A percentile compares a stretch with the other conserved stretches of the same genome.
These are phyloP conservation scores for Globisporangium viniferum DNA, from an alignment of 352 stramenopile genomes.

Conservation along the genomic window DNA sequence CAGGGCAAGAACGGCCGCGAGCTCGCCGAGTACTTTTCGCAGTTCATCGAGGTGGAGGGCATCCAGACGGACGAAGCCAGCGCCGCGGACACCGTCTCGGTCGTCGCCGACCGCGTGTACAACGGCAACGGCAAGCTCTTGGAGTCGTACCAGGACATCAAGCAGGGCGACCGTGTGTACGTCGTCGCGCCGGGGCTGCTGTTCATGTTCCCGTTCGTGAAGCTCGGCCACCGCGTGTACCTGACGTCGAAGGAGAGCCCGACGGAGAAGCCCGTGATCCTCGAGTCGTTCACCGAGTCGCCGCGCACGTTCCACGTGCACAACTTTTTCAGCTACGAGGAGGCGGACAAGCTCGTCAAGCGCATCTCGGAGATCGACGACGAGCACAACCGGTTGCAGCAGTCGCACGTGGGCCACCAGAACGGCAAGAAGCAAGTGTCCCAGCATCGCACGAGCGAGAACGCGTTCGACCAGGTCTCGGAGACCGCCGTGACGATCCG, in stretches of 20 bases:
- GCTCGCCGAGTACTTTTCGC: constrained; percentile 75
- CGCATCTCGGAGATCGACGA: constrained; percentile 82
- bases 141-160: constrained; percentile 50
- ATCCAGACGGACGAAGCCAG: constrained; percentile 17
- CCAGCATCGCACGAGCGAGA: constrained; percentile 80
- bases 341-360: constrained; percentile 79
- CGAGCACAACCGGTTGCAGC: constrained; percentile 77
- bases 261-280: constrained; percentile 54
- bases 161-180: constrained; percentile 57
- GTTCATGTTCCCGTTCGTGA: constrained; percentile 82
- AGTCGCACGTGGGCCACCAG: constrained; percentile 70
- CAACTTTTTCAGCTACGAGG: constrained; percentile 83
- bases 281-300: constrained; percentile 76
- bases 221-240: constrained; percentile 69
- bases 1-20: constrained; percentile 43
- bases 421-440: constrained; percentile 71
- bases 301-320: constrained; percentile 84
- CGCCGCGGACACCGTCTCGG: constrained; percentile 16
- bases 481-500: constrained; percentile 68
- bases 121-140: constrained; percentile 60
- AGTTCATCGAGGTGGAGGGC: constrained; percentile 74
- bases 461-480: constrained; percentile 86
- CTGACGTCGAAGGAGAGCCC: constrained; percentile 50
- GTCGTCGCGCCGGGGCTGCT: constrained; percentile 64
- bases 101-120: constrained; percentile 68